phyloP scores from a whole-genome alignment of 345 rosid species.

The Cardamine resedifolia region DNA sequence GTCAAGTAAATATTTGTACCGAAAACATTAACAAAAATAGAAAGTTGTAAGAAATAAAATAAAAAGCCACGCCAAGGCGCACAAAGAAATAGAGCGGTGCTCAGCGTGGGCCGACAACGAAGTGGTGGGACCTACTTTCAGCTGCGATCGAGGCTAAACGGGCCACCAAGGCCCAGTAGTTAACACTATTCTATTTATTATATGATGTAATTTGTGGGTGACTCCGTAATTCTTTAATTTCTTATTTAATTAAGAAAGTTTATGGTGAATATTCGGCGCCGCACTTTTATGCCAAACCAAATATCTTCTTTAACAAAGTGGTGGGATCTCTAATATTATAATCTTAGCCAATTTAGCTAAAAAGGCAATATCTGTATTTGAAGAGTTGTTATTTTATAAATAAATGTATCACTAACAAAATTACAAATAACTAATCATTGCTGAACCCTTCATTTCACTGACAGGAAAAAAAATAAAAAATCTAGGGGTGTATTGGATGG shows the following conservation, averaged over 20 bases:
- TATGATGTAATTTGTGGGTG: conserved; percentile 13
- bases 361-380: conserved; percentile 35
- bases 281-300: conserved; percentile 40
- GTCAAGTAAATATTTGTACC: neutral
- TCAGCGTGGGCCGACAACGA: conserved; percentile 41
- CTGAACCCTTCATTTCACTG: neutral
- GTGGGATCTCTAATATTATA: conserved; percentile 13
- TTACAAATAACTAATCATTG: neutral
- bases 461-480: neutral
- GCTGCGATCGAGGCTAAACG: conserved; percentile 30
- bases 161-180: conserved; percentile 34
- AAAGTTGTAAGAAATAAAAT: conserved; percentile 20
- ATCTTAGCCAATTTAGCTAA: conserved; percentile 6
- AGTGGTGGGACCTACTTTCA: conserved; percentile 32
- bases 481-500: too few species aligned
- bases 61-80: conserved; percentile 32
- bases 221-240: neutral
- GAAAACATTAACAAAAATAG: neutral
- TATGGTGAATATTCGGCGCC: conserved; percentile 41
- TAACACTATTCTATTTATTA: neutral
- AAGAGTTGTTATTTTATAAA: neutral
- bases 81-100: conserved; percentile 28
- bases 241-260: conserved; percentile 11
- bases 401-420: neutral
- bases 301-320: conserved; percentile 34